Conservation (phyloP, 2,329 filamentous ascomycete species). For the Stromatinia cepivora region DNA sequence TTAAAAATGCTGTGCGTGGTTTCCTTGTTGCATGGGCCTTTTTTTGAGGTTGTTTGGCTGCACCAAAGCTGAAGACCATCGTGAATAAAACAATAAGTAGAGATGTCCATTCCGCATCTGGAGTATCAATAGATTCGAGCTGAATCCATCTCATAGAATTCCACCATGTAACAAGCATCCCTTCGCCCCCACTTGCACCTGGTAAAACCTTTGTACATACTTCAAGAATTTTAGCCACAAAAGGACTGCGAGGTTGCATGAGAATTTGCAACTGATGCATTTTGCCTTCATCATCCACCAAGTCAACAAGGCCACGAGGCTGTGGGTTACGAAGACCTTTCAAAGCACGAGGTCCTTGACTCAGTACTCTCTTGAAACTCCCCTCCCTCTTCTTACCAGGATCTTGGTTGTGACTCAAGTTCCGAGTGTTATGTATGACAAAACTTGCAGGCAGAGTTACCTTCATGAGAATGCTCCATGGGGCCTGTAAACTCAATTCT, state of each 20-base stretch:
- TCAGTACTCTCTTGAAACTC: conserved; percentile 48
- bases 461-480: conserved; percentile 71
- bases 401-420: conserved; percentile 57
- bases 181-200: conserved; percentile 57
- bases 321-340: conserved; percentile 57
- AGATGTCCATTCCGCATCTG: conserved; percentile 68
- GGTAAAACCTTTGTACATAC: conserved; percentile 65
- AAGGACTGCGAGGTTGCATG: conserved; percentile 63
- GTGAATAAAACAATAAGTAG: conserved; percentile 63
- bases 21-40: conserved; percentile 43
- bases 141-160: conserved; percentile 70
- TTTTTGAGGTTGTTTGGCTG: conserved; percentile 40
- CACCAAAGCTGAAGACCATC: conserved; percentile 61
- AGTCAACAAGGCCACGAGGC: conserved; percentile 61
- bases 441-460: conserved; percentile 61
- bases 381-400: conserved; percentile 55
- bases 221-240: conserved; percentile 61
- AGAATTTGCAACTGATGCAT: conserved; percentile 68
- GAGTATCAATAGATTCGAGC: conserved; percentile 47
- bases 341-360: conserved; percentile 43
- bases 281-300: conserved; percentile 61
- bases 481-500: conserved; percentile 71
- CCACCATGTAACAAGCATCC: conserved; percentile 69
- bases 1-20: conserved; percentile 45
- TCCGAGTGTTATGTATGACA: conserved; percentile 59